Percentiles rank a stretch among this genome's conserved stretches.
Conservation (phyloP, 2,329 filamentous ascomycete genomes). For the Alternaria novae-zelandiae region DNA sequence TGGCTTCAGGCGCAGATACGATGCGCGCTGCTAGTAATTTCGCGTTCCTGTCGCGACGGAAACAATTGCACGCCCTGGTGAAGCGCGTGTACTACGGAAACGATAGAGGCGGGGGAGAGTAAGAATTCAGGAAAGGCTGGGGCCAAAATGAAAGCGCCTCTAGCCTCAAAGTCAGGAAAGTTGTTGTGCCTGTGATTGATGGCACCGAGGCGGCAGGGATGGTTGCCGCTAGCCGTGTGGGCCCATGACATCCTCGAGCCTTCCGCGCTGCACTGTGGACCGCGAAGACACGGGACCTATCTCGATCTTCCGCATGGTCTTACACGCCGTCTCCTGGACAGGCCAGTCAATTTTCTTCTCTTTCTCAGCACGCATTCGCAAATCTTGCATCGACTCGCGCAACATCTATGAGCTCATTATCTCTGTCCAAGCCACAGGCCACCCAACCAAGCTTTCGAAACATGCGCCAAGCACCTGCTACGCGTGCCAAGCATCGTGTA, state of each 20-base stretch:
- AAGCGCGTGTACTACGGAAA: background rate
- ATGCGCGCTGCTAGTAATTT: slow-evolving; percentile 4
- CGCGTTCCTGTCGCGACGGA: slow-evolving; percentile 3
- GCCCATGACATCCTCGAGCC: slow-evolving; percentile 4
- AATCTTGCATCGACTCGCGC: background rate
- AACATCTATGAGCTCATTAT: slow-evolving; percentile 11
- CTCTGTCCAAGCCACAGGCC: background rate
- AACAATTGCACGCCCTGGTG: background rate
- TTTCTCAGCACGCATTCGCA: background rate
- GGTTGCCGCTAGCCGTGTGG: slow-evolving; percentile 20
- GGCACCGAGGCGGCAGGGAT: slow-evolving; percentile 20
- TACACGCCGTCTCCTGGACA: background rate
- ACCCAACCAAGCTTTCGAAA: slow-evolving; percentile 1
- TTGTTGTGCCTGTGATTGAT: slow-evolving; percentile 22
- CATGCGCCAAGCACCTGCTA: slow-evolving; percentile 5
- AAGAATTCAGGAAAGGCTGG: slow-evolving; percentile 3
- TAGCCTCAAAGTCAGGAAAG: slow-evolving; percentile 13
- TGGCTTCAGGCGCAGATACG: slow-evolving; percentile 7
- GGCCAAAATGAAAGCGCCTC: slow-evolving; percentile 6
- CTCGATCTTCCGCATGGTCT: background rate
- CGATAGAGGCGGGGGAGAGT: background rate
- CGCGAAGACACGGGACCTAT: background rate
- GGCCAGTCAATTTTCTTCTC: background rate
- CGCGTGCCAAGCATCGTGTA: background rate
- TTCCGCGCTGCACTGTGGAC: slow-evolving; percentile 4